Evolutionary conservation across 306 rosid species (phyloP).

Genomic region (Cucumis sativus): Cucumber_9930_V3 NC_026657.2:38568501-38569000

Average conservation of each 20-base stretch:
- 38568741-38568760: constrained; percentile 48
- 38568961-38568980: background rate
- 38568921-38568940: background rate
- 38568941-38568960: background rate
- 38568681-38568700: constrained; percentile 9
- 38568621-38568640: background rate
- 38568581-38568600: too few species aligned
- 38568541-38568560: too few species aligned
- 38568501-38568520: too few species aligned
- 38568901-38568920: background rate
- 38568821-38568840: background rate
- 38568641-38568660: background rate
- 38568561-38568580: too few species aligned
- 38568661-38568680: background rate
- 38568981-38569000: background rate
- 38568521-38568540: too few species aligned
- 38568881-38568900: background rate
- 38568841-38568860: background rate
- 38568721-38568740: constrained; percentile 80
- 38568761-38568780: constrained; percentile 50
- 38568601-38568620: background rate
- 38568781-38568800: constrained; percentile 42
- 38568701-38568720: constrained; percentile 74
- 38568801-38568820: constrained; percentile 28
- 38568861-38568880: background rate